Percentiles rank a stretch among this genome's conserved stretches.
Conservation (phyloP, 1,284 basidiomycete species). For the Paramarasmius palmivorus region DNA sequence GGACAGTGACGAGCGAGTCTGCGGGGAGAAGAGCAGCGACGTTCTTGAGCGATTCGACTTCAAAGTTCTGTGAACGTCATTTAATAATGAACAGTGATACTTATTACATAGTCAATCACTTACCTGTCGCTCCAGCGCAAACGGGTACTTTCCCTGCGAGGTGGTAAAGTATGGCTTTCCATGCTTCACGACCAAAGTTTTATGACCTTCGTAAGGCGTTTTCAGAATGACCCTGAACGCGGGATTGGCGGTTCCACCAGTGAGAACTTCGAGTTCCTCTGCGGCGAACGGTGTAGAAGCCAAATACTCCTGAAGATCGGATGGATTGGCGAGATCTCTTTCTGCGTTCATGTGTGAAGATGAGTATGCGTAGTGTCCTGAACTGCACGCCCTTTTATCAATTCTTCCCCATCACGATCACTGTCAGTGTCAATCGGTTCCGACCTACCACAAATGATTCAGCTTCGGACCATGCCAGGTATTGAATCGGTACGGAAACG, state of each 20-base stretch:
- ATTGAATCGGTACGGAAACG: no score
- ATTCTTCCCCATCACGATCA: no score
- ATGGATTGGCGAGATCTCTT: slow-evolving; percentile 33
- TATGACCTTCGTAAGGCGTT: slow-evolving; percentile 34
- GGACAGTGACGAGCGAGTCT: slow-evolving; percentile 44
- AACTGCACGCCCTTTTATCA: no score
- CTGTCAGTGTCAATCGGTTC: no score
- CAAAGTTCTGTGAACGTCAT: slow-evolving; percentile 39
- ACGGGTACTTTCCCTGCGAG: slow-evolving; percentile 26
- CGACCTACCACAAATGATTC: no score
- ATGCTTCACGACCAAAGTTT: slow-evolving; percentile 59
- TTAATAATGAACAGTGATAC: not conserved
- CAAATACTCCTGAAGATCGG: slow-evolving; percentile 40
- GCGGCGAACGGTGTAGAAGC: slow-evolving; percentile 38
- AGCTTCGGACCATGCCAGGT: no score
- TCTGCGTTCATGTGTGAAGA: not conserved
- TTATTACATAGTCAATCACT: slow-evolving; percentile 6
- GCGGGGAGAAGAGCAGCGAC: slow-evolving; percentile 33
- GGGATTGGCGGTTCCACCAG: slow-evolving; percentile 57
- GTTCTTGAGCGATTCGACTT: slow-evolving; percentile 48
- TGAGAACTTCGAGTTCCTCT: slow-evolving; percentile 32
- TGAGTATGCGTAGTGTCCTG: no score
- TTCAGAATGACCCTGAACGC: slow-evolving; percentile 48
- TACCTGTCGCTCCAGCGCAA: slow-evolving; percentile 57
- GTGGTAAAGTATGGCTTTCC: slow-evolving; percentile 41